A percentile compares a stretch with the other conserved stretches of the same genome.
These are phyloP conservation scores for Fusarium nodosum DNA, from an alignment of 2,329 filamentous ascomycete genomes.

Conservation along the genomic window DNA sequence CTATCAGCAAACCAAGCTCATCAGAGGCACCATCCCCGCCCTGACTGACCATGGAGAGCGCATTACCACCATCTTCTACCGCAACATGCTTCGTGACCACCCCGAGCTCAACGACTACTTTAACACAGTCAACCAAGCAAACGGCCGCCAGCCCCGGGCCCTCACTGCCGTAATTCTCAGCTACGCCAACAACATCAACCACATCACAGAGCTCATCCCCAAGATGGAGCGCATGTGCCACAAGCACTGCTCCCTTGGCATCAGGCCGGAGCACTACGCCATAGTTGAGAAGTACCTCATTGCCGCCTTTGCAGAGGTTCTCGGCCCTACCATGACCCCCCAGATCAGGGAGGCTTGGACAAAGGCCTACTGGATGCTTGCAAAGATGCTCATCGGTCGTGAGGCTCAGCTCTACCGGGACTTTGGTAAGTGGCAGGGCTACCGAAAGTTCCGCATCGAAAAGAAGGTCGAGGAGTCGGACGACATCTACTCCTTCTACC, in stretches of 20 bases:
- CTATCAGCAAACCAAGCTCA: constrained; percentile 70
- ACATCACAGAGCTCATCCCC: constrained; percentile 67
- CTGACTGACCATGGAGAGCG: constrained; percentile 75
- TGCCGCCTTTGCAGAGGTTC: constrained; percentile 74
- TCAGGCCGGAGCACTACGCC: constrained; percentile 76
- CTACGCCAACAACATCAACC: constrained; percentile 79
- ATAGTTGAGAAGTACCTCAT: constrained; percentile 79
- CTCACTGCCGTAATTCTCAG: constrained; percentile 68
- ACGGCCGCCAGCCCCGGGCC: constrained; percentile 54
- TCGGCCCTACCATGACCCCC: constrained; percentile 74
- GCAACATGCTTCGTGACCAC: constrained; percentile 73
- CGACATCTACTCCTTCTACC: constrained; percentile 78
- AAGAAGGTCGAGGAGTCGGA: constrained; percentile 75
- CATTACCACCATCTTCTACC: constrained; percentile 81
- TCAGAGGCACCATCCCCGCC: constrained; percentile 78
- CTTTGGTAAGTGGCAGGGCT: constrained; percentile 73
- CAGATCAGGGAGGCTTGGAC: constrained; percentile 76
- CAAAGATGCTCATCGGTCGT: constrained; percentile 77
- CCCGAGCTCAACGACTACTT: constrained; percentile 78
- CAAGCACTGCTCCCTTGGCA: constrained; percentile 79
- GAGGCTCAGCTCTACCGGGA: constrained; percentile 74
- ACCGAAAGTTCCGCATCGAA: constrained; percentile 75
- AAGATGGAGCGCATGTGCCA: constrained; percentile 72
- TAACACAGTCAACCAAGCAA: constrained; percentile 64
- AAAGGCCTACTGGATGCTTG: constrained; percentile 79